Evolutionary conservation across 2,329 filamentous ascomycete genomes (phyloP), one percentile per base, ranked within the genome.

Genomic region (Colletotrichum cordylinicola): DNA sequence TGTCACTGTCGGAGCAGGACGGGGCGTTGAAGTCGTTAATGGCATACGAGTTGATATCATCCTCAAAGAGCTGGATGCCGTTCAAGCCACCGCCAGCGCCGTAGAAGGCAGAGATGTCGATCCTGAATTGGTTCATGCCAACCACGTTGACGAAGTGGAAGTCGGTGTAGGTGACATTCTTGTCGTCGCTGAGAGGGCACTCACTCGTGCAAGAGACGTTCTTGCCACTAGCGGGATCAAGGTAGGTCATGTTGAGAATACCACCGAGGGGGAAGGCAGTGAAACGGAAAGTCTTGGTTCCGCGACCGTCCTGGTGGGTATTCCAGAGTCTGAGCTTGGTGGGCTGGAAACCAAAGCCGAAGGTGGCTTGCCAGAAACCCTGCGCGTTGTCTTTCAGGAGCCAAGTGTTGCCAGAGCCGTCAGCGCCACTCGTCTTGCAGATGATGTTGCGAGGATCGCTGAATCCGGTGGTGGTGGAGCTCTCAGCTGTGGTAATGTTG

Each of bases 191-290:
- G 64, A 99, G 89, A n/a, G 96, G 95, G 80, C 97, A 99, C 81
- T 92, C 90, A 77, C 92, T 93, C 69, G 96, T 95, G 85, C 97
- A 99, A 73, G 90, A 93, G 35, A 87, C 85, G 71, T 93, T 93
- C 67, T 91, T 86, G 31, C 94, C 94, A 2, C 91, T 94, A 52
- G 83, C 87, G 29, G 94, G 93, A 81, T 98, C 95, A 78, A 93
- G 93, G 80, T 97, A 98, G 48, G 96, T 98, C 81, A 99, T 90
- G 85, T 98, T 98, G 93, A 99, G 95, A 83, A 99, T 98, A 68
- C 97, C 97, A 77, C 94, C 93, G 81, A 96, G 92, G 7, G 96
- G 96, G 74, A 96, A 87, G 21, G 96, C 95, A 27, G 95, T 95
- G 82, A 95, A 98, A 74, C 96, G 92, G 87, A 95, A 99, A 0